Base-by-base conservation (phyloP, 2,329 filamentous ascomycete genomes). In the Colletotrichum tamarilloi region DNA sequence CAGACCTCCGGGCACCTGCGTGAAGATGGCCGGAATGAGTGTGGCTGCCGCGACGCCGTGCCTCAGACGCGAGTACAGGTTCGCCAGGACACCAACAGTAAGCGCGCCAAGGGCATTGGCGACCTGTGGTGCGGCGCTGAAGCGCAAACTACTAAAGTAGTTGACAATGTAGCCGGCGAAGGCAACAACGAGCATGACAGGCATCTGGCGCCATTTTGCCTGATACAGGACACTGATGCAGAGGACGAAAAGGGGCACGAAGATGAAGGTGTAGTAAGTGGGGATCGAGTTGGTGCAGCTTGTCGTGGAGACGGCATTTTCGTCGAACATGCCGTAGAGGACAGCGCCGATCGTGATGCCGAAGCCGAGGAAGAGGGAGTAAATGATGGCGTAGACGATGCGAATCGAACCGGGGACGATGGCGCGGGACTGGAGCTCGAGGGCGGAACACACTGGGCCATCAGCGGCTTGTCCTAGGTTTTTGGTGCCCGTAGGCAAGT, bases 191-290 rank as follows among this genome's bases (percentile, higher is more conserved):
- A 94, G 83, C 93, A 96, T 96, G 65, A 93, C 86, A 0, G 94
- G 94, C 76, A 92, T 90, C 80, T 97, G 94, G 76, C 91, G 93
- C 90, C 91, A 95, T 81, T 94, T 95, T 52, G 93, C 94, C 77
- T 95, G 93, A 80, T 95, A 95, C 80, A 95, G 91, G 69, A 95
- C 85, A 60, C 92, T 91, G 52, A 96, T 87, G 77, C 92, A 94
- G 32, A 94, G 79, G 9, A 94, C 91, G 80, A 95, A 97, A 7
- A 88, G 81, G 0, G 93, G 89, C 0, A 96, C 94, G 78, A 95
- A 95, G 35, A 92, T 84, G 82, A 95, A 95, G 70, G 88, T 89
- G 62, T 82, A 81, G 70, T 82, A 78, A 2, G 79, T 76, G 19
- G 82, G 76, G 76, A 92, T 86, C 0, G 86, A 81, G 68, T 85